Conservation (phyloP, 2,329 filamentous ascomycete genomes). For the Colletotrichum sp. region DNA sequence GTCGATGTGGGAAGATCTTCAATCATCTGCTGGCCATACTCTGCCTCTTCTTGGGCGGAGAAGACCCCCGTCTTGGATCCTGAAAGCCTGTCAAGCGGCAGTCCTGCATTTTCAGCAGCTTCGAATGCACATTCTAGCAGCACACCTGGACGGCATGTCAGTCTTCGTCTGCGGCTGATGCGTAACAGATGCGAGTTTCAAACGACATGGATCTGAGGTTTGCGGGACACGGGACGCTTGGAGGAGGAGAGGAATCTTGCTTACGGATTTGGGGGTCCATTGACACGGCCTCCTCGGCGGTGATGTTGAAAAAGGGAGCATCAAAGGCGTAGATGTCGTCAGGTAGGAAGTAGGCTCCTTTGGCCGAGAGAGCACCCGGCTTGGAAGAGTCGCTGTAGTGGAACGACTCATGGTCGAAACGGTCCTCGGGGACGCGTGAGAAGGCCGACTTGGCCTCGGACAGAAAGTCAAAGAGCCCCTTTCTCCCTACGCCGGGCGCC, state of each 20-base stretch:
- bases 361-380: neutral
- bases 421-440: neutral
- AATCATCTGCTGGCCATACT: neutral
- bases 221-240: neutral
- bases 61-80: neutral
- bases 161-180: neutral
- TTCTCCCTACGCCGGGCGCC: neutral
- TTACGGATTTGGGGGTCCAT: neutral
- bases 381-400: neutral
- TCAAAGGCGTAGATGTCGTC: neutral
- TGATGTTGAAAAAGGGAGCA: neutral
- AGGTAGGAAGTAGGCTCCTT: neutral
- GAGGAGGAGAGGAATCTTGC: rapidly evolving
- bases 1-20: neutral
- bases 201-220: neutral
- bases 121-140: neutral
- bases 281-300: neutral
- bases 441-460: neutral
- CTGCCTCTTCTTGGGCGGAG: neutral
- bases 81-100: neutral
- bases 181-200: too few relatives aligned
- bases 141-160: neutral
- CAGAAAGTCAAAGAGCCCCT: neutral
- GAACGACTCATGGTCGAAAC: neutral
- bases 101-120: neutral